A percentile compares a stretch with the other conserved stretches of the same genome.
Evolutionary conservation across 2,329 filamentous ascomycete genomes (phyloP).

Genomic region (Colletotrichum trifolii): DNA sequence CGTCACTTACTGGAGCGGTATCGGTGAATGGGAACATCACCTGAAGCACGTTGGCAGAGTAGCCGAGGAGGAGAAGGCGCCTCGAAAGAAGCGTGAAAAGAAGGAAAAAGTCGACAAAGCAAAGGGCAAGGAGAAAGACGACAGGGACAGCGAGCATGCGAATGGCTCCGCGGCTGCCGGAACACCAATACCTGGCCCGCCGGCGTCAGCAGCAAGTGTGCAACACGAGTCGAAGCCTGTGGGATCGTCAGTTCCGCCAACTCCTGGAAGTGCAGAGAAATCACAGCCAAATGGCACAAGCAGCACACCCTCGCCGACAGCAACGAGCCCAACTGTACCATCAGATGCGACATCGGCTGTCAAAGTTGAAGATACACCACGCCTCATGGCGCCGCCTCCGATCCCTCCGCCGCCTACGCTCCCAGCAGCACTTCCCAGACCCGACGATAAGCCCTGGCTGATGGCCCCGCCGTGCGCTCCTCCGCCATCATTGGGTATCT

Average conservation of each 20-base stretch:
- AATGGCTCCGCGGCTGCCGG: slow-evolving; percentile 34
- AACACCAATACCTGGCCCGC: slow-evolving; percentile 1
- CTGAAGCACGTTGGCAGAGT: slow-evolving; percentile 77
- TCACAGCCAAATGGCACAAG: slow-evolving; percentile 1
- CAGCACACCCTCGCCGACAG: slow-evolving; percentile 3
- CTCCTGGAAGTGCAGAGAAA: slow-evolving; percentile 1
- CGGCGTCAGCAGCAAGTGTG: neutral
- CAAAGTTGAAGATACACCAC: slow-evolving; percentile 29
- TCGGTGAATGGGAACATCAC: slow-evolving; percentile 82
- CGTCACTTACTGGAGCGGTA: slow-evolving; percentile 93
- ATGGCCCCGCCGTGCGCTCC: slow-evolving; percentile 34
- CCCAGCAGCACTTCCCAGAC: slow-evolving; percentile 41
- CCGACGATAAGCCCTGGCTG: slow-evolving; percentile 38
- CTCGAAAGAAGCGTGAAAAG: slow-evolving; percentile 66
- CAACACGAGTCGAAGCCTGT: slow-evolving; percentile 3
- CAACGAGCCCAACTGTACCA: neutral
- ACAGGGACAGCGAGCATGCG: slow-evolving; percentile 36
- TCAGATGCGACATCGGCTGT: neutral
- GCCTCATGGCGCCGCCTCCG: slow-evolving; percentile 25
- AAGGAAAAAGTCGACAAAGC: slow-evolving; percentile 53
- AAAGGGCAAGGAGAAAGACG: slow-evolving; percentile 44
- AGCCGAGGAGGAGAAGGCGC: slow-evolving; percentile 68
- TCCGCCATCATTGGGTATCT: slow-evolving; percentile 16
- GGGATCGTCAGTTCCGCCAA: slow-evolving; percentile 2
- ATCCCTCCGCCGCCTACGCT: slow-evolving; percentile 30